Evolutionary conservation across 2,329 filamentous ascomycete species (phyloP), one percentile per base, ranked within the genome.

Genomic region (Penicillium sp.): DNA sequence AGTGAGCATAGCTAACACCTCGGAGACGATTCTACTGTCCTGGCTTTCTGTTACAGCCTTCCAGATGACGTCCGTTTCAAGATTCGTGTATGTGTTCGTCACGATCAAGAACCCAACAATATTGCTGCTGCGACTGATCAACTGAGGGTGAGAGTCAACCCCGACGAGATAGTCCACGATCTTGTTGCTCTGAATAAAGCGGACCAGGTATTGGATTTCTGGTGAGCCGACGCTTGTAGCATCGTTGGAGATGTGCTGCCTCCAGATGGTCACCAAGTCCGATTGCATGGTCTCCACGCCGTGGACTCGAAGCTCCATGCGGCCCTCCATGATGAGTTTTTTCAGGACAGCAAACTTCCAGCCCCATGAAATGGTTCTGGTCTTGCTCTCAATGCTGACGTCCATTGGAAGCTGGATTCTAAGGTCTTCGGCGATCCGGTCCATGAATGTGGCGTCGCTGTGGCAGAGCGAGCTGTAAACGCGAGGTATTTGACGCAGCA

Each of bases 111-210:
- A 97, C 0, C 89, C 89, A 43, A 96, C 79, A 47, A 97, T 88
- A 57, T 96, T 95, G 36, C 81, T 80, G 63, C 89, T 89, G 60
- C 91, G 85, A 31, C 81, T 79, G 18, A 95, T 94, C 47, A 97
- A 84, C 65, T 96, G 91, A 1, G 92, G 90, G 65, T 97, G 94
- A 28, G 92, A 96, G 50, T 91, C 91, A 13, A 92, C 85, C 2
- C 92, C 90, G 46, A 96, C 82, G 41, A 99, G 85, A 70, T 96
- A 97, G 53, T 91, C 84, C 22, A 95, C 82, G 24, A 97, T 76
- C 47, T 85, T 84, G 35, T 87, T 86, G 6, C 79, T 74, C 14
- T 87, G 77, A 30, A 97, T 76, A 57, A 89, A 87, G 22, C 82
- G 76, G 5, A 89, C 84, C 47, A 95, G 75, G 61, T 87, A 86